These are phyloP conservation scores for Helotiales sp. DNA, from an alignment of 2,329 filamentous ascomycete species.

Conservation along the genomic window DNA sequence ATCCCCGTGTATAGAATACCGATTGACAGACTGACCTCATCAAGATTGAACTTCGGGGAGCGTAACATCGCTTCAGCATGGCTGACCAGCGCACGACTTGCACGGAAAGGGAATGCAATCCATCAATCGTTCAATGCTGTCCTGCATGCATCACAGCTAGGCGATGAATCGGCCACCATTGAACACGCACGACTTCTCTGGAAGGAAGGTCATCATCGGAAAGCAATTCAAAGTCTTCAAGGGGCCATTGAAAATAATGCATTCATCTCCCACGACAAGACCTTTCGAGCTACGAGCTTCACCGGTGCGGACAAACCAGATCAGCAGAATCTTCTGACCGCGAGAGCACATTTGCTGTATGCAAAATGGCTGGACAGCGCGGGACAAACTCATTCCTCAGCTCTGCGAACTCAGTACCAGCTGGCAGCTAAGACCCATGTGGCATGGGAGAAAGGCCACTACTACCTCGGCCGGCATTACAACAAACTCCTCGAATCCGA, in stretches of 20 bases:
- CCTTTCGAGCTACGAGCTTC: constrained; percentile 29
- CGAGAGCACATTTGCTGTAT: constrained; percentile 82
- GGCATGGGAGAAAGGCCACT: constrained; percentile 95
- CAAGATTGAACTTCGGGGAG: constrained; percentile 61
- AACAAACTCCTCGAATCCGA: constrained; percentile 94
- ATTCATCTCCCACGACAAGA: constrained; percentile 58
- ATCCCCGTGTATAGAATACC: constrained; percentile 2
- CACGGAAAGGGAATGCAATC: constrained; percentile 81
- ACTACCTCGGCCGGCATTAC: constrained; percentile 96
- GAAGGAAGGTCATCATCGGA: constrained; percentile 90
- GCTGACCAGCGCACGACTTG: constrained; percentile 83
- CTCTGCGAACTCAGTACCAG: constrained; percentile 81
- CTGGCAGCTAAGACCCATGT: constrained; percentile 72
- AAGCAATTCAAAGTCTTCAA: constrained; percentile 90
- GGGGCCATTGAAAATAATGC: constrained; percentile 82
- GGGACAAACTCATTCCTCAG: constrained; percentile 87
- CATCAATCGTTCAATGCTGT: constrained; percentile 94
- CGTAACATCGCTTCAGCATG: constrained; percentile 82
- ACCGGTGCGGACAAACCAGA: constrained; percentile 33
- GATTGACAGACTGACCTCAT: constrained; percentile 38
- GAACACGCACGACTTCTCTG: constrained; percentile 93
- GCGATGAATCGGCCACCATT: constrained; percentile 86
- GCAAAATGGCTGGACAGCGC: constrained; percentile 96
- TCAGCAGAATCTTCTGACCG: constrained; percentile 67
- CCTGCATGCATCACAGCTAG: constrained; percentile 82